Evolutionary conservation across 2,329 filamentous ascomycete species (phyloP).

Genomic region (Ophidiomyces ophidiicola): DNA sequence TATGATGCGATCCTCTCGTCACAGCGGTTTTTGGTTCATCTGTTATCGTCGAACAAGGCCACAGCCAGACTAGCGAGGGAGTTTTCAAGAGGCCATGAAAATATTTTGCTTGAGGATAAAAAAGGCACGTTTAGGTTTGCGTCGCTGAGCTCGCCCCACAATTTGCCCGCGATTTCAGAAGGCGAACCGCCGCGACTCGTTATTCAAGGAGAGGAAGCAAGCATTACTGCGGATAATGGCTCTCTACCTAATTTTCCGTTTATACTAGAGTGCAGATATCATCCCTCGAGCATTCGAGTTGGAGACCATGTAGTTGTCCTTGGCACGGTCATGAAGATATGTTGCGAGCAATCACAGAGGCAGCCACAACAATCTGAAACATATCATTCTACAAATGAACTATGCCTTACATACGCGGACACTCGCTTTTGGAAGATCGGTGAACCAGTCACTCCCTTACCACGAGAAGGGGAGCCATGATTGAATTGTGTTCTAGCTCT

Average conservation of each 20-base stretch:
- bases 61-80: slow-evolving; percentile 30
- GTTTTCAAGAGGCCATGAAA: slow-evolving; percentile 31
- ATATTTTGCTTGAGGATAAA: slow-evolving; percentile 20
- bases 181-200: slow-evolving; percentile 15
- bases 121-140: slow-evolving; percentile 13
- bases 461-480: not conserved
- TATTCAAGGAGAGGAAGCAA: not conserved
- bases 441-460: slow-evolving; percentile 19
- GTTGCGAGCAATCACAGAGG: slow-evolving; percentile 15
- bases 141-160: slow-evolving; percentile 6
- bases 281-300: slow-evolving; percentile 27
- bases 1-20: slow-evolving; percentile 40
- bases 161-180: slow-evolving; percentile 5
- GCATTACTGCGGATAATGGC: not conserved
- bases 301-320: slow-evolving; percentile 33
- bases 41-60: slow-evolving; percentile 30
- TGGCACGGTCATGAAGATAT: slow-evolving; percentile 25
- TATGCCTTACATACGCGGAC: slow-evolving; percentile 34
- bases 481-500: too few species aligned
- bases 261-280: slow-evolving; percentile 29
- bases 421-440: slow-evolving; percentile 35
- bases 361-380: not conserved
- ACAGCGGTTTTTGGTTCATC: slow-evolving; percentile 39
- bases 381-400: slow-evolving; percentile 11
- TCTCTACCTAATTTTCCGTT: slow-evolving; percentile 26